Conservation (phyloP, 768 basidiomycete genomes). For the Crucibulum laeve region DNA sequence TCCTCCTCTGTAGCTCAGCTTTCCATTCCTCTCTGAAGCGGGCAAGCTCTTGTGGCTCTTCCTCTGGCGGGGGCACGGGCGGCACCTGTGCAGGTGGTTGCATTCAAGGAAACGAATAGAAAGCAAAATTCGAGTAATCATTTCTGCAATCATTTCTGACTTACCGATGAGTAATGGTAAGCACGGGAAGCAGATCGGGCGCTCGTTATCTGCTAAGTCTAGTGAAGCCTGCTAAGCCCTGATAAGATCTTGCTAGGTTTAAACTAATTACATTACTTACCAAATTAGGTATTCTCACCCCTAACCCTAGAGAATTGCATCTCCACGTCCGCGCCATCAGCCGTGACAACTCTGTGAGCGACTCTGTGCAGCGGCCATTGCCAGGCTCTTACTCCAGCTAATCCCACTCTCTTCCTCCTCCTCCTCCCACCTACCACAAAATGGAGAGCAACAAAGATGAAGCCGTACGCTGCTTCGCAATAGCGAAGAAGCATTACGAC, state of each 20-base stretch:
- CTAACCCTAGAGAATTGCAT: constrained; percentile 7
- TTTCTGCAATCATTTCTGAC: constrained; percentile 1
- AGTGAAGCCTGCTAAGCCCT: not conserved
- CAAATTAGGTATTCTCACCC: constrained; percentile 9
- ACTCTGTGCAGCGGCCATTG: too few relatives aligned
- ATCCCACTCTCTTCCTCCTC: constrained; percentile 3
- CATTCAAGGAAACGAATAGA: constrained; percentile 11
- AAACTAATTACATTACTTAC: constrained; percentile 2
- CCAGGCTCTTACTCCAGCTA: not conserved
- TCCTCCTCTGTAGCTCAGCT: constrained; percentile 50
- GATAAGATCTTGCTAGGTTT: not conserved
- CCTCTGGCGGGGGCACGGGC: constrained; percentile 16
- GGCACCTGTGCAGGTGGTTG: constrained; percentile 10
- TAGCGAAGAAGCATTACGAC: constrained; percentile 73
- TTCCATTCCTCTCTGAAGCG: constrained; percentile 74
- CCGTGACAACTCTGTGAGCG: too few relatives aligned
- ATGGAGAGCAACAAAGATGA: constrained; percentile 94
- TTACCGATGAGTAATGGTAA: not conserved
- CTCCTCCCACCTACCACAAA: not conserved
- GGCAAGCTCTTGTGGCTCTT: constrained; percentile 59
- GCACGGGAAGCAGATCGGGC: not conserved
- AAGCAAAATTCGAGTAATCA: not conserved
- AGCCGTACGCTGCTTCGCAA: constrained; percentile 73
- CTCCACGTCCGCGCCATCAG: constrained; percentile 17
- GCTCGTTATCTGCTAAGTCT: constrained; percentile 7